These are phyloP conservation scores for Argentina anserina DNA, from an alignment of 306 rosid genomes.

Conservation along the genomic window DNA sequence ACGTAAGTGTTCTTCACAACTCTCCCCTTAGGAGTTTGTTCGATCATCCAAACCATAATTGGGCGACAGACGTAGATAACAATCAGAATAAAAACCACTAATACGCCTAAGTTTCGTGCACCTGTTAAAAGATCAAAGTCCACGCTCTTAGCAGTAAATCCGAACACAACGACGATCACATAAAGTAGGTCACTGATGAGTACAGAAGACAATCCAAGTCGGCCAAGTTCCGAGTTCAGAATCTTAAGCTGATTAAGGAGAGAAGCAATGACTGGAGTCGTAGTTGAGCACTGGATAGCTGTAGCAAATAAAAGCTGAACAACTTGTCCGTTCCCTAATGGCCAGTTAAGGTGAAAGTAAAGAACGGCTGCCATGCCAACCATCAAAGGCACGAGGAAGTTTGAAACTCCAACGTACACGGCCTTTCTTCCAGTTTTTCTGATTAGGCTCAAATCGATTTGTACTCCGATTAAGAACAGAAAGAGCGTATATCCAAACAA, in stretches of 20 bases:
- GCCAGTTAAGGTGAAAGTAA: neutral
- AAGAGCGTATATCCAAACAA: conserved; percentile 54
- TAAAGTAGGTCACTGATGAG: conserved; percentile 43
- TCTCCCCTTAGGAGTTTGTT: conserved; percentile 58
- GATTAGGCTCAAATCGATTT: conserved; percentile 49
- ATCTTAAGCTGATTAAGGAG: conserved; percentile 51
- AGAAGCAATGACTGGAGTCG: conserved; percentile 46
- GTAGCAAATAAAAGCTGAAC: conserved; percentile 12
- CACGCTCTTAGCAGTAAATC: neutral
- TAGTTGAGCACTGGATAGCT: conserved; percentile 22
- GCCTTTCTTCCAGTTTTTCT: conserved; percentile 33
- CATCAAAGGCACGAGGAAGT: conserved; percentile 38
- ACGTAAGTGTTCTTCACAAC: conserved; percentile 47
- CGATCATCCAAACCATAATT: conserved; percentile 53
- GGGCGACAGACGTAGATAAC: conserved; percentile 39
- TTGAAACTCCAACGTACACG: conserved; percentile 27
- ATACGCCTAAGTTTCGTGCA: neutral
- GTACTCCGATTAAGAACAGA: conserved; percentile 57
- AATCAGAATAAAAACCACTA: neutral
- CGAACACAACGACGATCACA: neutral
- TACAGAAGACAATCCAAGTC: conserved; percentile 48
- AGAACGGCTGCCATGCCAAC: conserved; percentile 16
- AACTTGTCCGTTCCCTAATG: neutral
- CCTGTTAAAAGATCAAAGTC: neutral
- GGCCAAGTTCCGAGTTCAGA: conserved; percentile 60